Percentiles rank a stretch among this genome's conserved stretches.
phyloP scores from a whole-genome alignment of 768 basidiomycete genomes.

The Trametes gibbosa region DNA sequence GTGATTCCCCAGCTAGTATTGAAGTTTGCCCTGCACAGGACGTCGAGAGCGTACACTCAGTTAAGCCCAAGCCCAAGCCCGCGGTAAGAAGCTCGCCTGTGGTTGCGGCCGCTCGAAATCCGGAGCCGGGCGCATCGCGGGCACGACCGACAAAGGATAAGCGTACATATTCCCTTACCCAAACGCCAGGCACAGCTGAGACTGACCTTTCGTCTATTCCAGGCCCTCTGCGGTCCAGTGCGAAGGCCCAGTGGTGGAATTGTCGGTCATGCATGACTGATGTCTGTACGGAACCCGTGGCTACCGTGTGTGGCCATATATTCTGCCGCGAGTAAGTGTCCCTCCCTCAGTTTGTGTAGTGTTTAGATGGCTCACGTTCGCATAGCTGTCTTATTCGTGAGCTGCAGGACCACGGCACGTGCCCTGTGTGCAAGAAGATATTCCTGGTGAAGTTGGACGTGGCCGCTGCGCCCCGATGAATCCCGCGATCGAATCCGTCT shows the following conservation, averaged over 20 bases:
- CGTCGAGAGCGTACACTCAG: background rate
- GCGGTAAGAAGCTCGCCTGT: too few species aligned
- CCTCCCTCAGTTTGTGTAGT: background rate
- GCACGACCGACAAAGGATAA: too few species aligned
- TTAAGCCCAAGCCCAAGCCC: too few species aligned
- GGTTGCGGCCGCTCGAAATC: too few species aligned
- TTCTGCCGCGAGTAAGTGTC: background rate
- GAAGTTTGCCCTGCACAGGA: background rate
- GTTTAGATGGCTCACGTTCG: too few species aligned
- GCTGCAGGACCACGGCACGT: background rate
- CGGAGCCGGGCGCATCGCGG: too few species aligned
- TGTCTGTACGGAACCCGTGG: background rate
- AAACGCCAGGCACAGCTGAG: background rate
- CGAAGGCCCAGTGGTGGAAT: background rate
- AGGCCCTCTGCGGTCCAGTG: background rate
- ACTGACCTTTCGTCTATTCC: background rate
- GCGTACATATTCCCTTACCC: background rate
- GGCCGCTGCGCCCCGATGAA: background rate
- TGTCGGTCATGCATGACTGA: background rate
- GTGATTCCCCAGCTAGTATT: background rate
- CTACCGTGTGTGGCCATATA: background rate
- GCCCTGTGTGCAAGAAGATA: slow-evolving; percentile 3
- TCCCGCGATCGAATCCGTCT: background rate
- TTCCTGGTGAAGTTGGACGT: slow-evolving; percentile 3
- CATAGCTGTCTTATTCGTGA: background rate